phyloP scores from a whole-genome alignment of 257 asterid genomes.

The Solanum ossicruentum region DNA sequence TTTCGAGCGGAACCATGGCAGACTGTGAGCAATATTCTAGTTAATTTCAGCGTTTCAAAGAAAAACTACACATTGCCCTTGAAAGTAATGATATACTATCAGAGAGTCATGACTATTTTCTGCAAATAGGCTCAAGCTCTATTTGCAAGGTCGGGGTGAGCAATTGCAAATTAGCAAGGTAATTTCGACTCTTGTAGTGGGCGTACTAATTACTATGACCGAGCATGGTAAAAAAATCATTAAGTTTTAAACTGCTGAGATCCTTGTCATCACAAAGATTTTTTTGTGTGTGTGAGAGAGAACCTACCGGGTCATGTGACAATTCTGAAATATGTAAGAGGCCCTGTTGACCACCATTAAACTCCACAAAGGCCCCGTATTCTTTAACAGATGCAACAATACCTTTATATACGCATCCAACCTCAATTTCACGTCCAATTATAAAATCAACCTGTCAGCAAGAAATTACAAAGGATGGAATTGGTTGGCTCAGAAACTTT shows the following conservation, averaged over 20 bases:
- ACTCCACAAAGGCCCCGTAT: slow-evolving; percentile 95
- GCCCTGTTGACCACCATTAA: slow-evolving; percentile 95
- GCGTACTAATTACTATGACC: neutral
- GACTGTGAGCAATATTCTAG: neutral
- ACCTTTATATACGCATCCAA: slow-evolving; percentile 83
- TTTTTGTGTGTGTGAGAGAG: neutral
- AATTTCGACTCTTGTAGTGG: neutral
- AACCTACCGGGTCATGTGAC: slow-evolving; percentile 65
- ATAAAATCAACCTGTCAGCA: slow-evolving; percentile 57
- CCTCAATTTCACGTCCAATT: slow-evolving; percentile 79
- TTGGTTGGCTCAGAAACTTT: neutral
- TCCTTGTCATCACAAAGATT: neutral
- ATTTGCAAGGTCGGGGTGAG: neutral
- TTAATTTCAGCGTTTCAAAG: neutral
- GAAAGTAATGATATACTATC: neutral
- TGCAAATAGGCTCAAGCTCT: neutral
- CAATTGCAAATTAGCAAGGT: neutral
- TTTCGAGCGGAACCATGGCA: neutral
- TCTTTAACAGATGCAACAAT: slow-evolving; percentile 68
- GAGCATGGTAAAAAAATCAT: neutral
- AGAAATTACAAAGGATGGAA: slow-evolving; percentile 2
- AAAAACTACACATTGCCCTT: neutral
- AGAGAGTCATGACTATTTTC: neutral
- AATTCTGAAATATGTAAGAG: slow-evolving; percentile 91
- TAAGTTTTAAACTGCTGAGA: neutral